phyloP scores from a whole-genome alignment of 352 stramenopile genomes.

The Globisporangium nodosum region DNA sequence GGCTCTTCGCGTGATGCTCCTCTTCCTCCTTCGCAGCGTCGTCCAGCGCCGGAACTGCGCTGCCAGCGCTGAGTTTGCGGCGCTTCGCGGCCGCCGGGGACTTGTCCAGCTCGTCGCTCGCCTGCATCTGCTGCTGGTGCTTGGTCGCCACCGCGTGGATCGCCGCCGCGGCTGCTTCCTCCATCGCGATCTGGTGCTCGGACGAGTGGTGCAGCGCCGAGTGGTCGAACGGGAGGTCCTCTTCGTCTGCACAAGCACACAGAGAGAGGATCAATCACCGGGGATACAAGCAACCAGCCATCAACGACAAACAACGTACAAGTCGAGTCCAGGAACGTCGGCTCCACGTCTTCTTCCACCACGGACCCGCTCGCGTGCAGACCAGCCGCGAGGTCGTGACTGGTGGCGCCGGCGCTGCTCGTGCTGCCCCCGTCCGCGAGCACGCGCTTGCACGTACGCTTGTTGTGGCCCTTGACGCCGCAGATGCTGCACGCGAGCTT shows the following conservation, averaged over 20 bases:
- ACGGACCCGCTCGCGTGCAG: slow-evolving; percentile 5
- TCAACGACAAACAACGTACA: slow-evolving; percentile 8
- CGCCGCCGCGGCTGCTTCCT: slow-evolving; percentile 3
- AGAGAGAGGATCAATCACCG: background rate
- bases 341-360: slow-evolving; percentile 11
- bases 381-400: slow-evolving; percentile 9
- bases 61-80: slow-evolving; percentile 4
- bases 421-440: background rate
- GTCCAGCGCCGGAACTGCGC: background rate
- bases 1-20: background rate
- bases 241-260: slow-evolving; percentile 12
- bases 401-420: background rate
- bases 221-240: slow-evolving; percentile 17
- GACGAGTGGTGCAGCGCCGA: slow-evolving; percentile 6
- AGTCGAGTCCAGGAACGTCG: slow-evolving; percentile 16
- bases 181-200: slow-evolving; percentile 13
- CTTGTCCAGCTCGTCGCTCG: slow-evolving; percentile 9
- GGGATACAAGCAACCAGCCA: background rate
- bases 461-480: slow-evolving; percentile 81
- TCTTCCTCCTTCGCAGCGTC: slow-evolving; percentile 2
- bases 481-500: slow-evolving; percentile 77
- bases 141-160: slow-evolving; percentile 7
- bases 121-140: slow-evolving; percentile 3
- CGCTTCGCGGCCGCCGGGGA: background rate
- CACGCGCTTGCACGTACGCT: slow-evolving; percentile 71